Base-by-base conservation (phyloP, 306 rosid genomes). In the Echinosophora koreensis region DNA sequence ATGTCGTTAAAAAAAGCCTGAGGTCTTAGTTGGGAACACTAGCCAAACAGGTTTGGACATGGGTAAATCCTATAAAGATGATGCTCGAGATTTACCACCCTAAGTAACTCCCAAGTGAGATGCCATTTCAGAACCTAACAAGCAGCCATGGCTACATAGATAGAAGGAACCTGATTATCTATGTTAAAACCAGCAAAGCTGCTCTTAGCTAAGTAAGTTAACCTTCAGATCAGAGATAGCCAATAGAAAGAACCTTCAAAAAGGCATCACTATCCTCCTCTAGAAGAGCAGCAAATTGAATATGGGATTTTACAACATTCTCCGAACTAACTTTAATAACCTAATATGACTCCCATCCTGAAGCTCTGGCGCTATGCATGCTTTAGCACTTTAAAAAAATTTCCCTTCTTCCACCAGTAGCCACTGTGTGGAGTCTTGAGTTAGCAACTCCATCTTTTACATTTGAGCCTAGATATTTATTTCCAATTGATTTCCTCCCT, bases 101-200 rank as follows among this genome's bases (percentile, higher is more conserved):
- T 6, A 52, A 52, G 27, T 15, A 16, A 52, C 58, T 50, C 57
- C 39, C 15, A 67, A 46, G 42, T 47, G 28, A 27, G 67, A 9
- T 6, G 58, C 1, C 42, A 68, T 30, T 46, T 47, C 32, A 46
- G 73, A 49, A 68, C 59, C 44, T 47, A 41, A 46, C 59, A 68
- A 68, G n/a, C 27, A 6, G 13, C 42, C 32, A 8, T 47, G 42
- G 51, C 32, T 10, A 4, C 27, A 28, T 7, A 3, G 59, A 41
- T 32, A 47, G 17, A 28, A 46, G 28, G 52, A 64, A 9, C 0
- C 18, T 15, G 2, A 28, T 67, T 22, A 54, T 46, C 58, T 4
- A 2, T 17, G 30, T 13, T 67, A 2, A 14, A 27, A 67, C 56
- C 17, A 44, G 6, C 56, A 55, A 42, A 44, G 12, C 18, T 30